These are phyloP conservation scores for Teratosphaeria gauchensis DNA, from an alignment of 2,329 filamentous ascomycete species.

Conservation along the genomic window DNA sequence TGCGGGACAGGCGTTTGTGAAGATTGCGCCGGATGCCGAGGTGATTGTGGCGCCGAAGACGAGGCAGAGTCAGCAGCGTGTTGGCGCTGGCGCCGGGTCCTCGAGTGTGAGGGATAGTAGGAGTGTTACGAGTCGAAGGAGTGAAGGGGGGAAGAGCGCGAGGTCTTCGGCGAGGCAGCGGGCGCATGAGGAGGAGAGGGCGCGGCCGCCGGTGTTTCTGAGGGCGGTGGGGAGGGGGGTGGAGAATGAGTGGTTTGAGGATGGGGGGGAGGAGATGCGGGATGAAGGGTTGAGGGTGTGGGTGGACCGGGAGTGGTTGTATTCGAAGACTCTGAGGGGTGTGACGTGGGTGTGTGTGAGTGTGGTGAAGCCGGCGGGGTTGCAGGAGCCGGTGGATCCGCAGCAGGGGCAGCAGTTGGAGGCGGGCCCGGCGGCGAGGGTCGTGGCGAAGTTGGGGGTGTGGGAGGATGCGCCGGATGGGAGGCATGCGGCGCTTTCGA, in stretches of 20 bases:
- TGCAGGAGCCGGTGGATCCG: constrained; percentile 62
- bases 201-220: constrained; percentile 60
- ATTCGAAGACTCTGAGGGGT: constrained; percentile 63
- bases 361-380: constrained; percentile 71
- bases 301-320: constrained; percentile 70
- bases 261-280: constrained; percentile 40
- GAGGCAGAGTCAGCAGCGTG: constrained; percentile 48
- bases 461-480: constrained; percentile 86
- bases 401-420: constrained; percentile 54
- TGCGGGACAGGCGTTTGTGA: constrained; percentile 67
- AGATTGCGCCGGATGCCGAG: constrained; percentile 87
- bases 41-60: constrained; percentile 95
- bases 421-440: constrained; percentile 50
- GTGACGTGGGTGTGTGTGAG: constrained; percentile 71
- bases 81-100: constrained; percentile 35
- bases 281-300: constrained; percentile 62
- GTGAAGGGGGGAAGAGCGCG: constrained; percentile 57
- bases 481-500: constrained; percentile 70
- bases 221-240: constrained; percentile 64
- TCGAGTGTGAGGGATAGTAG: constrained; percentile 59
- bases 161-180: constrained; percentile 59
- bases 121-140: constrained; percentile 73
- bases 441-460: constrained; percentile 63
- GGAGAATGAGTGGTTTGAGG: constrained; percentile 66
- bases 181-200: constrained; percentile 54